These are phyloP conservation scores for Sonneratia alba DNA, from an alignment of 345 rosid genomes.

Conservation along the genomic window DNA sequence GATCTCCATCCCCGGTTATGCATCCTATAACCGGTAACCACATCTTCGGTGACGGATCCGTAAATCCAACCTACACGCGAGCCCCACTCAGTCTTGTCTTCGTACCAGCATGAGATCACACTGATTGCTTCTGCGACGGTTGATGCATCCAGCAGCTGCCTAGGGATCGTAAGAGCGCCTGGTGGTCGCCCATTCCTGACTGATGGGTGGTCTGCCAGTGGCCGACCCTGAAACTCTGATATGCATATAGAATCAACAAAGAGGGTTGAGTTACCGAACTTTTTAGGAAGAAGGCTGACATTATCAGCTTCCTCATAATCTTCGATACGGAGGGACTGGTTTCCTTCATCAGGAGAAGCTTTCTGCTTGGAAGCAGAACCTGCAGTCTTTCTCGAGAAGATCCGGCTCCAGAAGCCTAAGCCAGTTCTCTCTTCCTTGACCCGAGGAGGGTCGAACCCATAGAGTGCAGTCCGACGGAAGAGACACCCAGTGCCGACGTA, in stretches of 20 bases:
- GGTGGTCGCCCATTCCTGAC: constrained; percentile 21
- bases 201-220: constrained; percentile 20
- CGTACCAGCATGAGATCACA: constrained; percentile 23
- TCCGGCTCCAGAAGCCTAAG: constrained; percentile 4
- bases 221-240: constrained; percentile 20
- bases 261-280: constrained; percentile 21
- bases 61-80: constrained; percentile 18
- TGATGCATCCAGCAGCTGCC: constrained; percentile 16
- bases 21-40: constrained; percentile 25
- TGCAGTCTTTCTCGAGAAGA: constrained; percentile 10
- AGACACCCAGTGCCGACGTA: constrained; percentile 27
- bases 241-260: constrained; percentile 13
- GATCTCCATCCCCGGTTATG: constrained; percentile 28
- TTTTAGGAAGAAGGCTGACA: constrained; percentile 9
- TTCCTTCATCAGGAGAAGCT: not conserved
- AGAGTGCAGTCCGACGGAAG: constrained; percentile 20
- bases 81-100: constrained; percentile 23
- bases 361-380: constrained; percentile 10
- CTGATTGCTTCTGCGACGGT: constrained; percentile 24
- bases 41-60: constrained; percentile 19
- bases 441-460: constrained; percentile 21
- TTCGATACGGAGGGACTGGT: constrained; percentile 4
- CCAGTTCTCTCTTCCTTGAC: constrained; percentile 6
- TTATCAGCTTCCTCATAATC: constrained; percentile 11
- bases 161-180: constrained; percentile 17